phyloP scores from a whole-genome alignment of 805 yeast genomes.

The Metschnikowia sp. region DNA sequence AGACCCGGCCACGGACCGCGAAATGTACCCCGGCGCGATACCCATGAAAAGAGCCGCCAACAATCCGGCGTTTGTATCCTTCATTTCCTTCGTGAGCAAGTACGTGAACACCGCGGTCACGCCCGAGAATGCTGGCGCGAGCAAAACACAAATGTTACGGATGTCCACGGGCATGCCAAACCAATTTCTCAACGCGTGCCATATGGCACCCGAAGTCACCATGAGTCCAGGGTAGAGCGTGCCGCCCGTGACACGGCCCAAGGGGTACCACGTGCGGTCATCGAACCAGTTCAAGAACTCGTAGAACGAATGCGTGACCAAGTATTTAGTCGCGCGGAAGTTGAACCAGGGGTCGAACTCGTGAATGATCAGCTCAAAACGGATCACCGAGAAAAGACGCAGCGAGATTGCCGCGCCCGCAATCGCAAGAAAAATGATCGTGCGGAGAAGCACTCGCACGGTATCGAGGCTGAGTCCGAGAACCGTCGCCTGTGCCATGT shows the following conservation, averaged over 20 bases:
- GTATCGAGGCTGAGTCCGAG: conserved; percentile 34
- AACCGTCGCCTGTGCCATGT: conserved; percentile 24
- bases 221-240: conserved; percentile 96
- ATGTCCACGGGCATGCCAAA: conserved; percentile 85
- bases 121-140: conserved; percentile 96
- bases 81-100: conserved; percentile 83
- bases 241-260: conserved; percentile 99
- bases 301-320: conserved; percentile 79
- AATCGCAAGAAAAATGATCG: conserved; percentile 66
- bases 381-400: conserved; percentile 90
- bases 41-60: conserved; percentile 94
- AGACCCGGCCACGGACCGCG: conserved; percentile 97
- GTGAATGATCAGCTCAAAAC: conserved; percentile 95
- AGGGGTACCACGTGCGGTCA: conserved; percentile 98
- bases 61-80: conserved; percentile 84
- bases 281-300: conserved; percentile 98
- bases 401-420: conserved; percentile 92
- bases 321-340: conserved; percentile 91
- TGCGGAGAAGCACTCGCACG: conserved; percentile 49
- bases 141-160: conserved; percentile 89
- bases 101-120: conserved; percentile 89
- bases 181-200: conserved; percentile 61
- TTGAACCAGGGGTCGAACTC: conserved; percentile 98
- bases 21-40: conserved; percentile 97
- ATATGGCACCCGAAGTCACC: conserved; percentile 94